Evolutionary conservation across 805 yeast species (phyloP).

Genomic region (Tetrapisispora arboricola): DNA sequence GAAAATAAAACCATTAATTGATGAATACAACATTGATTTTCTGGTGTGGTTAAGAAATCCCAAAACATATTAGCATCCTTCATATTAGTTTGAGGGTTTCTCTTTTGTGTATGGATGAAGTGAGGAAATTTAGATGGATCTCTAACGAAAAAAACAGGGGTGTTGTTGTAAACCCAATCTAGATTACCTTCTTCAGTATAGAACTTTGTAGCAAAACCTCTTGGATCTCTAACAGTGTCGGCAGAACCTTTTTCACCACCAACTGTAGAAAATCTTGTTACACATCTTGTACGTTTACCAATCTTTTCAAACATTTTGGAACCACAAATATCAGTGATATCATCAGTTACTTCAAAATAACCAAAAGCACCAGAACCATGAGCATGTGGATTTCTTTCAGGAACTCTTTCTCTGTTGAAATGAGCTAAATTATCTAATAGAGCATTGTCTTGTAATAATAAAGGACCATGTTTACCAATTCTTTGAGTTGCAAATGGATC

Average conservation of each 20-base stretch:
- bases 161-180: slow-evolving; percentile 68
- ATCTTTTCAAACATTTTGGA: slow-evolving; percentile 54
- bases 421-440: slow-evolving; percentile 75
- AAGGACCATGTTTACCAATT: slow-evolving; percentile 47
- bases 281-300: slow-evolving; percentile 70
- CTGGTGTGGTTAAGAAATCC: slow-evolving; percentile 58
- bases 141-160: slow-evolving; percentile 56
- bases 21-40: slow-evolving; percentile 67
- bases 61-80: slow-evolving; percentile 77
- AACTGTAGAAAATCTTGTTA: slow-evolving; percentile 65
- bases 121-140: slow-evolving; percentile 56
- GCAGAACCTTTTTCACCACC: slow-evolving; percentile 63
- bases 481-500: slow-evolving; percentile 32
- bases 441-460: slow-evolving; percentile 71
- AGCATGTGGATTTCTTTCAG: slow-evolving; percentile 90
- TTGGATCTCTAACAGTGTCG: slow-evolving; percentile 58
- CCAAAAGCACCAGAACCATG: slow-evolving; percentile 92
- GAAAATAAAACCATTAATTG: slow-evolving; percentile 54
- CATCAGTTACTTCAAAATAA: slow-evolving; percentile 78
- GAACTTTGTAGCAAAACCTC: slow-evolving; percentile 57
- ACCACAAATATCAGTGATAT: slow-evolving; percentile 52
- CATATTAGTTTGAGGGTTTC: slow-evolving; percentile 60
- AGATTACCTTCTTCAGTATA: slow-evolving; percentile 59
- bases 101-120: slow-evolving; percentile 61
- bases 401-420: slow-evolving; percentile 82